phyloP scores from a whole-genome alignment of 805 yeast species.

The Ogataea nonfermentans region DNA sequence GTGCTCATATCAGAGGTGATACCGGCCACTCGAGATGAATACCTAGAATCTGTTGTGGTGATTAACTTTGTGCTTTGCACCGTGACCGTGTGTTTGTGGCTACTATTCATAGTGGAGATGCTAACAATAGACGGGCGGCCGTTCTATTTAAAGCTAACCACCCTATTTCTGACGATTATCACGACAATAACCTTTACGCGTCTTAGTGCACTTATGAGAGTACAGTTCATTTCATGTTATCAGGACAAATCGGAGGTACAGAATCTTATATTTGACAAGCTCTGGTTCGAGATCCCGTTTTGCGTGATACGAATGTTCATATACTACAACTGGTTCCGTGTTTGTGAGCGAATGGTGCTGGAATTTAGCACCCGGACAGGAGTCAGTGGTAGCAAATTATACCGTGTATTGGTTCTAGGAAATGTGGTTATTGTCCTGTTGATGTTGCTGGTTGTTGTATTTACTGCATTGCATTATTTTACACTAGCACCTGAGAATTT shows the following conservation, averaged over 20 bases:
- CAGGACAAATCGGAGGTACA: conserved; percentile 50
- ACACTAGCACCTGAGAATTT: not conserved
- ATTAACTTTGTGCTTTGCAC: conserved; percentile 54
- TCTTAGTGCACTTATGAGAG: conserved; percentile 44
- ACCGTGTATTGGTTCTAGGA: conserved; percentile 4
- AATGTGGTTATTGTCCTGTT: conserved; percentile 9
- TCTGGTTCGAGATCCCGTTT: conserved; percentile 38
- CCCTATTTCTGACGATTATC: conserved; percentile 53
- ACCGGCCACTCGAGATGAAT: conserved; percentile 32
- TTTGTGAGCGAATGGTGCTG: conserved; percentile 15
- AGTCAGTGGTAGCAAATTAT: conserved; percentile 4
- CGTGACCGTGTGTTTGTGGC: conserved; percentile 65
- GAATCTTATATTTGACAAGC: conserved; percentile 36
- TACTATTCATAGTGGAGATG: conserved; percentile 56
- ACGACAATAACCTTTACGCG: conserved; percentile 50
- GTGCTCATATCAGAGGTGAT: conserved; percentile 37
- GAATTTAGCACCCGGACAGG: conserved; percentile 11
- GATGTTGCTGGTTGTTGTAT: conserved; percentile 9
- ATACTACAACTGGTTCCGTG: conserved; percentile 45
- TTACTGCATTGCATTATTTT: conserved; percentile 11
- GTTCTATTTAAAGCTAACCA: conserved; percentile 51
- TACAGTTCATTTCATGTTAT: conserved; percentile 51
- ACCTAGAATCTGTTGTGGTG: conserved; percentile 38
- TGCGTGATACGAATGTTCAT: conserved; percentile 44
- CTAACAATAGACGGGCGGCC: conserved; percentile 61